Conservation (phyloP, 768 basidiomycete species). For the Xerocomellus intermedius region DNA sequence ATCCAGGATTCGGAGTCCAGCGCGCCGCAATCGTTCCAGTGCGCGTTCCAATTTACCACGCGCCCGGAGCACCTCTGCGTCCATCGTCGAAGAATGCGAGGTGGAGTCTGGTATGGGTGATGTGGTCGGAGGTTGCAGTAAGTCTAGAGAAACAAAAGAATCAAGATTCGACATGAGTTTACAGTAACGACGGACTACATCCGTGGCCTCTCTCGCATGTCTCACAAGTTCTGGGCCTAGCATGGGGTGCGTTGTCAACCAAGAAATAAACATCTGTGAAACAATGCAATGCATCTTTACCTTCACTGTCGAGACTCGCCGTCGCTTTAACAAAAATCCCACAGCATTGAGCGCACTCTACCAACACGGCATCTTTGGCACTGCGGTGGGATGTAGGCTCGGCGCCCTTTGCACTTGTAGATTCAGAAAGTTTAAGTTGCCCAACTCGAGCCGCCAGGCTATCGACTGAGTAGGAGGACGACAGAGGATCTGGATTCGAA, state of each 20-base stretch:
- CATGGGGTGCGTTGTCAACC: background rate
- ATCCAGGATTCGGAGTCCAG: constrained; percentile 49
- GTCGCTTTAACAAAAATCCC: constrained; percentile 46
- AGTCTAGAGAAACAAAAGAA: background rate
- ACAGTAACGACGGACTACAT: constrained; percentile 21
- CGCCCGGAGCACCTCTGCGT: constrained; percentile 31
- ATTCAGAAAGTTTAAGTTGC: constrained; percentile 20
- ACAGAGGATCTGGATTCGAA: background rate
- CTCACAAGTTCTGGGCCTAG: constrained; percentile 17
- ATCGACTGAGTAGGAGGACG: constrained; percentile 17
- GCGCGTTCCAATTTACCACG: constrained; percentile 58
- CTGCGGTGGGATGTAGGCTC: background rate
- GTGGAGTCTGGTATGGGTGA: background rate
- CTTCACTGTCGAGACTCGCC: constrained; percentile 29
- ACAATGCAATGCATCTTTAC: constrained; percentile 1
- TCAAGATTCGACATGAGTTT: constrained; percentile 12
- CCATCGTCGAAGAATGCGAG: background rate
- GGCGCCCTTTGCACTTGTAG: background rate
- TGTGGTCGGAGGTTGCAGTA: background rate
- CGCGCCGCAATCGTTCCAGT: constrained; percentile 56
- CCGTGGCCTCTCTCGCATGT: constrained; percentile 20
- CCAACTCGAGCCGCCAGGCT: constrained; percentile 15
- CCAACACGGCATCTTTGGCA: constrained; percentile 18
- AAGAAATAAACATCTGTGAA: background rate
- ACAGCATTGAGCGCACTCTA: constrained; percentile 42